These are phyloP conservation scores for Aureobasidium sp. DNA, from an alignment of 2,329 filamentous ascomycete genomes.

Conservation along the genomic window DNA sequence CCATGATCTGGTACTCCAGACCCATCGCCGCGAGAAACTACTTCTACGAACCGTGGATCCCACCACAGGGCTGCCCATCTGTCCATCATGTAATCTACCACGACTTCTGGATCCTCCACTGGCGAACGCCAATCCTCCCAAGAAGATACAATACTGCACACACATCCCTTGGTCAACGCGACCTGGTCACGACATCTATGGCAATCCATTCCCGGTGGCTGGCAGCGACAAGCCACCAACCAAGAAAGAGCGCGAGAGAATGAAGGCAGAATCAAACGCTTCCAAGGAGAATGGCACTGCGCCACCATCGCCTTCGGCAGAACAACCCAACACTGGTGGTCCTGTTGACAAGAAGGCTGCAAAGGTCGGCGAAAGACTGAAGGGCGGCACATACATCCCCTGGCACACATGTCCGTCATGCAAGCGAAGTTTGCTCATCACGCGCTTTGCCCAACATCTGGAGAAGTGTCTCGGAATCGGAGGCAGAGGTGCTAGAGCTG, in stretches of 20 bases:
- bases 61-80: conserved; percentile 63
- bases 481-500: conserved; percentile 46
- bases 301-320: conserved; percentile 27
- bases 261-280: conserved; percentile 25
- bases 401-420: conserved; percentile 54
- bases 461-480: conserved; percentile 54
- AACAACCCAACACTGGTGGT: conserved; percentile 22
- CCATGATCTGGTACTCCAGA: conserved; percentile 65
- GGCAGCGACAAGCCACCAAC: conserved; percentile 51
- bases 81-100: conserved; percentile 66
- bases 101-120: conserved; percentile 64
- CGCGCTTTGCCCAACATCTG: conserved; percentile 53
- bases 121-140: conserved; percentile 38
- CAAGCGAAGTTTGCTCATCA: conserved; percentile 55
- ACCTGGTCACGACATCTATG: conserved; percentile 71
- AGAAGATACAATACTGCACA: conserved; percentile 61
- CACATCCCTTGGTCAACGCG: conserved; percentile 71
- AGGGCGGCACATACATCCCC: conserved; percentile 44
- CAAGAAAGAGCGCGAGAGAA: conserved; percentile 68
- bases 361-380: conserved; percentile 39
- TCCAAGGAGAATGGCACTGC: conserved; percentile 29
- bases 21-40: conserved; percentile 71
- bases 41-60: conserved; percentile 68
- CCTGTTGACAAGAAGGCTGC: conserved; percentile 37
- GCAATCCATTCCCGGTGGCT: conserved; percentile 70